These are phyloP conservation scores for Fusarium compactum DNA, from an alignment of 2,329 filamentous ascomycete species.

Conservation along the genomic window DNA sequence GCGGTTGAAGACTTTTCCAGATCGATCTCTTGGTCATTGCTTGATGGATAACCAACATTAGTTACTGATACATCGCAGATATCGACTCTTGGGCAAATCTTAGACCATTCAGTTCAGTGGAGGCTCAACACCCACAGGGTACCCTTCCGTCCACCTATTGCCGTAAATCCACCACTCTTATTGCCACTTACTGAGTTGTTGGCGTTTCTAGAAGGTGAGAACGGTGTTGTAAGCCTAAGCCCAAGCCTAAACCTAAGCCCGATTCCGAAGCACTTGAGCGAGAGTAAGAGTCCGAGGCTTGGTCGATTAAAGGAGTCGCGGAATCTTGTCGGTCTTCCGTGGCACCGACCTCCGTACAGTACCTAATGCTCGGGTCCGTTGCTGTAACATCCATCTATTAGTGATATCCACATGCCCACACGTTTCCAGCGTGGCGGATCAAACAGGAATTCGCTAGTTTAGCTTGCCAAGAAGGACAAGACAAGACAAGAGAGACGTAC, in stretches of 20 bases:
- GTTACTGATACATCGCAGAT: constrained; percentile 21
- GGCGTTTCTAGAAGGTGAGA: constrained; percentile 27
- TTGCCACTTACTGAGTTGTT: constrained; percentile 30
- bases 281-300: neutral
- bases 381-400: neutral
- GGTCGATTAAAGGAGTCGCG: neutral
- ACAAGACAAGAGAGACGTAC: neutral
- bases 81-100: neutral
- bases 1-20: neutral
- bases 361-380: constrained; percentile 4
- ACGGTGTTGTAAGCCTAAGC: constrained; percentile 10
- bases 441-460: constrained; percentile 15
- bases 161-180: constrained; percentile 26
- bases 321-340: constrained; percentile 10
- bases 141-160: constrained; percentile 15
- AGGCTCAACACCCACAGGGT: constrained; percentile 20
- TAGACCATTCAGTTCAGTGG: constrained; percentile 13
- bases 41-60: neutral
- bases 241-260: constrained; percentile 14
- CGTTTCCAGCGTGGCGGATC: constrained; percentile 19
- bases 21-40: constrained; percentile 23
- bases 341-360: constrained; percentile 14
- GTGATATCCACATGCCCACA: constrained; percentile 2
- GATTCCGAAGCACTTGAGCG: neutral
- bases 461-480: constrained; percentile 3